A percentile compares a stretch with the other conserved stretches of the same genome.
phyloP scores from a whole-genome alignment of 1,139 yeast species.

The Nakaseomyces delphensis region DNA sequence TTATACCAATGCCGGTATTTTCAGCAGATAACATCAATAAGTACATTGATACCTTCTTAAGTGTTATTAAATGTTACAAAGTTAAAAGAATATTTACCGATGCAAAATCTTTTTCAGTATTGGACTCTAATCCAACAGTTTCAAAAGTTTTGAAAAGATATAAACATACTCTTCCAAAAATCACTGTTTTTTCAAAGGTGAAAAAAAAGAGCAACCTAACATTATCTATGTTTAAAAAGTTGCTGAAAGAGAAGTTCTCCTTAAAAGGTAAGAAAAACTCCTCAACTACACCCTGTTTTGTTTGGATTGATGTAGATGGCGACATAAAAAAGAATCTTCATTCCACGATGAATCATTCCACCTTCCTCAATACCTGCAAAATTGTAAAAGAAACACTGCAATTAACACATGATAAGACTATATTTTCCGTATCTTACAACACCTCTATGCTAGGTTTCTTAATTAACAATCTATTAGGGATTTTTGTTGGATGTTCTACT shows the following conservation, averaged over 20 bases:
- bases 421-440: constrained; percentile 83
- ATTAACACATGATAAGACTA: constrained; percentile 59
- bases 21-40: constrained; percentile 63
- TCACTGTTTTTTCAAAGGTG: constrained; percentile 27
- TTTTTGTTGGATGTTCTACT: constrained; percentile 80
- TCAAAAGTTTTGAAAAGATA: constrained; percentile 41
- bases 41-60: constrained; percentile 62
- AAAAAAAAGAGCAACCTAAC: constrained; percentile 22
- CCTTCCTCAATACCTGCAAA: constrained; percentile 71
- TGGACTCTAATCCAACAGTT: constrained; percentile 44
- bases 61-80: constrained; percentile 59
- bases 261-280: constrained; percentile 19
- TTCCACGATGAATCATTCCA: constrained; percentile 42
- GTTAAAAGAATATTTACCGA: constrained; percentile 70
- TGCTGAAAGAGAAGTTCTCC: constrained; percentile 17
- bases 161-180: constrained; percentile 25
- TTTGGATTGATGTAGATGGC: constrained; percentile 32
- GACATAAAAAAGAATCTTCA: constrained; percentile 22
- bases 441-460: constrained; percentile 81
- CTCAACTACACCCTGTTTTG: constrained; percentile 18
- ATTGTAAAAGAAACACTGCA: constrained; percentile 89
- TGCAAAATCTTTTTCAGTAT: constrained; percentile 59
- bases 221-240: constrained; percentile 16
- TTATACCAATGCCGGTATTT: constrained; percentile 73
- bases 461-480: constrained; percentile 73